Base-by-base conservation (phyloP, 2,329 filamentous ascomycete genomes). In the Colletotrichum sp. region DNA sequence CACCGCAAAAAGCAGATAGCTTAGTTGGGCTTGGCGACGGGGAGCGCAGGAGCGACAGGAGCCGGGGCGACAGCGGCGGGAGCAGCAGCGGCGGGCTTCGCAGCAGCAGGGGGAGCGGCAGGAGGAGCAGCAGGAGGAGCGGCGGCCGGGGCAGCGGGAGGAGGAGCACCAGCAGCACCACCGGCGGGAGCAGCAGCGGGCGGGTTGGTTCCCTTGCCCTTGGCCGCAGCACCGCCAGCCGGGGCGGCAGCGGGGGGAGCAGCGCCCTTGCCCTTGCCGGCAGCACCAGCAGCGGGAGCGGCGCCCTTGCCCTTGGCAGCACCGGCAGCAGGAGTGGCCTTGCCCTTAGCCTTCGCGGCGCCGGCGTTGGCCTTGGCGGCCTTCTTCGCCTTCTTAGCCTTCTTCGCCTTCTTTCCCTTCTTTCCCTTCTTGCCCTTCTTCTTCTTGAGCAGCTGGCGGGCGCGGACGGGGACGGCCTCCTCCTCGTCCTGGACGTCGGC, bases 381-480 rank as follows among this genome's bases (percentile, higher is more conserved):
- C 67, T 70, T 70, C 65, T 72, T 73, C 4, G 68, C 68, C 38
- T 64, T 65, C 68, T 71, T 71, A 1, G 38, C 68, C 68, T 71
- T 71, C 72, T 63, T 72, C 2, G 36, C 68, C 63, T 63, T 71
- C 72, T 73, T 73, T 3, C n/a, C 71, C 71, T 73, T 73, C 55
- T 71, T 71, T 5, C 16, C 69, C 63, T 72, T 72, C 65, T 68
- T 72, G 9, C 52, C 70, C 70, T 73, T 73, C 66, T 71, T 75
- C 60, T 74, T 74, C 73, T 75, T 75, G 13, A 64, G 32, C 13
- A 68, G 24, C 70, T 75, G 73, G 38, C 73, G 73, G 43, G 64
- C 69, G 38, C 70, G 64, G 32, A 75, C 38, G 10, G 73, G 73
- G 9, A 68, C 63, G 24, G 55, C 57, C 24, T 38, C 57, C 38